phyloP scores from a whole-genome alignment of 768 basidiomycete genomes.

The Hemileccinum impolitum region DNA sequence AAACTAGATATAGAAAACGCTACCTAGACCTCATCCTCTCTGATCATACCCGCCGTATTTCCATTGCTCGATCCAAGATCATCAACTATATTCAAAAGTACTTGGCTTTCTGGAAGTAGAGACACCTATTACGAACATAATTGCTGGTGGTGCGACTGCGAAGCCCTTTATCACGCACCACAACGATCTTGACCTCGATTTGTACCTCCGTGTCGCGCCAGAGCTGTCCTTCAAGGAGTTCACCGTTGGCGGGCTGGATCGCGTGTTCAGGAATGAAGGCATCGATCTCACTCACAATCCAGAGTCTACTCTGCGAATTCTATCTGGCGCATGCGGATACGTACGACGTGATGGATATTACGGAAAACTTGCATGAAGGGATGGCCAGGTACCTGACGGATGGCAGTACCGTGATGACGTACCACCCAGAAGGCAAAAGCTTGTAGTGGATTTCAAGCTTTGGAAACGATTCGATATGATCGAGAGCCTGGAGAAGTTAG shows the following conservation, averaged over 20 bases:
- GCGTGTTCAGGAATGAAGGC: conserved; percentile 97
- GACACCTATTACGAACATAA: conserved; percentile 96
- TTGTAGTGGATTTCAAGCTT: conserved; percentile 86
- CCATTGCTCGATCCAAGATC: conserved; percentile 84
- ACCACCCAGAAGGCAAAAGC: conserved; percentile 88
- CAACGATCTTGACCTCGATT: conserved; percentile 94
- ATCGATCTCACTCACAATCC: conserved; percentile 99
- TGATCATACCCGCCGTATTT: conserved; percentile 83
- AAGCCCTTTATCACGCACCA: conserved; percentile 99
- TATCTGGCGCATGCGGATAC: conserved; percentile 99
- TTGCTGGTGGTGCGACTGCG: conserved; percentile 96
- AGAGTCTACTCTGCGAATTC: conserved; percentile 99
- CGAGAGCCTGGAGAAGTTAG: conserved; percentile 85
- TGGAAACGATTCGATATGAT: conserved; percentile 99
- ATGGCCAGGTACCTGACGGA: conserved; percentile 89
- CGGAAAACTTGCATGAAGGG: conserved; percentile 85
- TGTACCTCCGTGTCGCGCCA: conserved; percentile 96
- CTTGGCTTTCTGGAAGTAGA: conserved; percentile 97
- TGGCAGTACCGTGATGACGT: conserved; percentile 77
- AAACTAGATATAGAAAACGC: conserved; percentile 95
- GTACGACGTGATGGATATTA: conserved; percentile 98
- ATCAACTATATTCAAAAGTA: conserved; percentile 92
- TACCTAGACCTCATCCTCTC: conserved; percentile 97
- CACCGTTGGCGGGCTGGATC: conserved; percentile 93
- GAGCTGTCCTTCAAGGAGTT: conserved; percentile 98